Percentiles rank a stretch among this genome's conserved stretches.
Conservation (phyloP, 2,329 filamentous ascomycete species). For the Cladorrhinum sp. region DNA sequence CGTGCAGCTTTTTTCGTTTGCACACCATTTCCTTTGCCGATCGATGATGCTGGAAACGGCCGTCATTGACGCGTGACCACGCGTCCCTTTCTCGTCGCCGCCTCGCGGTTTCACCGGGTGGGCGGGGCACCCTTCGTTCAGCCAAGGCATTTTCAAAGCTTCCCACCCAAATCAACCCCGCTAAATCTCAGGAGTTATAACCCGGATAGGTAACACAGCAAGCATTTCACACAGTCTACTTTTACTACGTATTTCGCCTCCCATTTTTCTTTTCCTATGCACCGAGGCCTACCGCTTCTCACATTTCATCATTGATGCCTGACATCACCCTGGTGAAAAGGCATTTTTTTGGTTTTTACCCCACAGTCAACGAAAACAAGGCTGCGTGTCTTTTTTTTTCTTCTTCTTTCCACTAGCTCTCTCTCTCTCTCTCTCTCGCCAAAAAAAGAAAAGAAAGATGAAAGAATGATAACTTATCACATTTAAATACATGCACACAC, state of each 20-base stretch:
- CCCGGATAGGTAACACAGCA: background rate
- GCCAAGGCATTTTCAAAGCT: background rate
- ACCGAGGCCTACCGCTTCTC: background rate
- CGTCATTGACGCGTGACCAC: background rate
- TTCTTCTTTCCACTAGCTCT: too few relatives aligned
- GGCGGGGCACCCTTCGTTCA: background rate
- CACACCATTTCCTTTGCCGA: background rate
- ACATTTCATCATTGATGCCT: background rate
- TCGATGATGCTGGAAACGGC: background rate
- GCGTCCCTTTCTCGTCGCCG: background rate
- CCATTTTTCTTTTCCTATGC: background rate
- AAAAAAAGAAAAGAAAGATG: too few relatives aligned
- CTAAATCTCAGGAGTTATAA: background rate
- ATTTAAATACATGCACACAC: background rate
- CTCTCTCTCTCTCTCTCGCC: background rate
- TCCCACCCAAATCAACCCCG: background rate
- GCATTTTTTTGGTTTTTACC: background rate
- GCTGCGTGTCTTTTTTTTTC: background rate
- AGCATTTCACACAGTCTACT: too few relatives aligned
- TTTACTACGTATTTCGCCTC: background rate
- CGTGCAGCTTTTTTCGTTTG: background rate
- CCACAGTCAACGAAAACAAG: background rate
- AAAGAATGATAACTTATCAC: background rate
- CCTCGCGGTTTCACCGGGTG: background rate
- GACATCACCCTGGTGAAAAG: background rate